Conservation (phyloP, 108 stramenopile species). For the Nitzschia sp. region DNA sequence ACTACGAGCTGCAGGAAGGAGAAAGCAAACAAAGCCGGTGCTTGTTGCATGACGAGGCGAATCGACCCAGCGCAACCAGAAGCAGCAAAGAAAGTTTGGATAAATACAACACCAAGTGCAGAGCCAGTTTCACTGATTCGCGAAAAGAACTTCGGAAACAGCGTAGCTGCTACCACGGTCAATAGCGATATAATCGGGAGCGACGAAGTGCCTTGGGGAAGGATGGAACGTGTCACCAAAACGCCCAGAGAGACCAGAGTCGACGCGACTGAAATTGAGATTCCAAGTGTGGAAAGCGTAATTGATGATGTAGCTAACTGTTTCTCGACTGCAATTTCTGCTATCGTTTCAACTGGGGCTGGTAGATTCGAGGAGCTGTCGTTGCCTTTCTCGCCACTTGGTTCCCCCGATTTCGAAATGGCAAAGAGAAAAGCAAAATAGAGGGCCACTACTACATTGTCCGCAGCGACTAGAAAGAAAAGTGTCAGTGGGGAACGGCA, state of each 20-base stretch:
- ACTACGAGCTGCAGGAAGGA: constrained; percentile 78
- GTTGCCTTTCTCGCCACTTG: constrained; percentile 7
- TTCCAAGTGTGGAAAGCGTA: constrained; percentile 56
- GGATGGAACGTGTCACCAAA: constrained; percentile 48
- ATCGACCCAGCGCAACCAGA: constrained; percentile 88
- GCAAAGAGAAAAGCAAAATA: constrained; percentile 87
- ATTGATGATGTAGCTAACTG: constrained; percentile 25
- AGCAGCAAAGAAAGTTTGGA: constrained; percentile 93
- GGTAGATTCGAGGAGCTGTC: neutral
- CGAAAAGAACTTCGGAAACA: constrained; percentile 70
- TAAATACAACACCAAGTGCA: constrained; percentile 72
- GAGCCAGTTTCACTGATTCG: constrained; percentile 59
- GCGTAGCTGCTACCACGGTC: constrained; percentile 76
- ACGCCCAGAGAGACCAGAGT: constrained; percentile 64
- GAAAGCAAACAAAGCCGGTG: constrained; percentile 87
- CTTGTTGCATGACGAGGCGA: constrained; percentile 74
- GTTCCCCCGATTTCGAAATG: constrained; percentile 40
- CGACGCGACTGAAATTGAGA: constrained; percentile 68
- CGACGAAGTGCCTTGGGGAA: constrained; percentile 62
- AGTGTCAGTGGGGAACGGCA: neutral
- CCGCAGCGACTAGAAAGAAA: constrained; percentile 78
- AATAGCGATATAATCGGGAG: constrained; percentile 75
- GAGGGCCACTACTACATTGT: constrained; percentile 87
- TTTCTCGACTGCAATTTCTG: constrained; percentile 35
- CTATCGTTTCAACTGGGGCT: constrained; percentile 19